Percentiles rank a stretch among this genome's conserved stretches.
phyloP scores from a whole-genome alignment of 1,139 yeast genomes.

The Kodamaea ohmeri region DNA sequence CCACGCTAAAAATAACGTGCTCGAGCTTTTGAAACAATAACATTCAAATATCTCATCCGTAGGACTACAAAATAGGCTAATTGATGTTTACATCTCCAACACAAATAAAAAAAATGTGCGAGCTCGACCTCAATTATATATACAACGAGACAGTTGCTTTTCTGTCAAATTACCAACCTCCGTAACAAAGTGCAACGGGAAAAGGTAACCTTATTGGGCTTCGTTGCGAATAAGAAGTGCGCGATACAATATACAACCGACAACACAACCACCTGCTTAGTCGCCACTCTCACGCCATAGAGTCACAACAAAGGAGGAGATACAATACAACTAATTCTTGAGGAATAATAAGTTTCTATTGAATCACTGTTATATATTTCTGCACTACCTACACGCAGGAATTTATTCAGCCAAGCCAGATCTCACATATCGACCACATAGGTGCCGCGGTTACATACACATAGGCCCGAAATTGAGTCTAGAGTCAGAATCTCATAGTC shows the following conservation, averaged over 20 bases:
- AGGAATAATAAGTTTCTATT: no score
- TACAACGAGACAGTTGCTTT: constrained; percentile 4
- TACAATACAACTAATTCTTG: background rate
- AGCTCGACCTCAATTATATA: constrained; percentile 2
- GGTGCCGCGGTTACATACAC: no score
- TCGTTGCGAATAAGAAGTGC: constrained; percentile 1
- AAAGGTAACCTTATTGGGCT: constrained; percentile 1
- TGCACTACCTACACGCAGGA: no score
- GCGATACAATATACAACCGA: constrained; percentile 2
- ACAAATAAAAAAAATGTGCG: constrained; percentile 2
- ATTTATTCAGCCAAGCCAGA: no score
- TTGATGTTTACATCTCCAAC: constrained; percentile 4
- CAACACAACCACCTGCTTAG: background rate
- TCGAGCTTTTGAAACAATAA: constrained; percentile 3
- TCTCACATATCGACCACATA: no score
- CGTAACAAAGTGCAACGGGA: constrained; percentile 6
- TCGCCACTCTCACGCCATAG: background rate
- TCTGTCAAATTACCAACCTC: background rate
- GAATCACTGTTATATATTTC: no score
- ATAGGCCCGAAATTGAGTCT: background rate
- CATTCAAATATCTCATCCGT: constrained; percentile 1
- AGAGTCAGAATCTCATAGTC: background rate
- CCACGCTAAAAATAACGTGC: background rate
- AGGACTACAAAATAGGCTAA: constrained; percentile 4
- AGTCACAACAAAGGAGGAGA: background rate